A percentile compares a stretch with the other conserved stretches of the same genome.
Evolutionary conservation across 176 grass and related monocot genomes (phyloP).

Genomic region (Secale cereale): DNA sequence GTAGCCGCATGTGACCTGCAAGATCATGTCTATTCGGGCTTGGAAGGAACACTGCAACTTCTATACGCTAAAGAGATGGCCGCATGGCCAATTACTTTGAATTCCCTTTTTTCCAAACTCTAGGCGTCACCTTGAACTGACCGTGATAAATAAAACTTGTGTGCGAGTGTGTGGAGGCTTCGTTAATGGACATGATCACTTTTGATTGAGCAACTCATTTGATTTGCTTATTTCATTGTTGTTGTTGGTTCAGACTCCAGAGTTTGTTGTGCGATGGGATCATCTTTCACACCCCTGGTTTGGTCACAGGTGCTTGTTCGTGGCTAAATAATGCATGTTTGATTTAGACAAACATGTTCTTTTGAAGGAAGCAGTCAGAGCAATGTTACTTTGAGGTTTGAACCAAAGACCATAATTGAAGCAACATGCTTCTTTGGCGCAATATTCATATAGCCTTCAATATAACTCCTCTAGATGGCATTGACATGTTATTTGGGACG

Average conservation of each 20-base stretch:
- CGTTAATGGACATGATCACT: background rate
- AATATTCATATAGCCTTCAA: too few species aligned
- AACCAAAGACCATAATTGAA: too few species aligned
- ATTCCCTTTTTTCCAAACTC: background rate
- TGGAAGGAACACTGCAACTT: background rate
- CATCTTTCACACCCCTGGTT: background rate
- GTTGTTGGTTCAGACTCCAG: background rate
- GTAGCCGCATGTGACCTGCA: background rate
- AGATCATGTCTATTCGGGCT: background rate
- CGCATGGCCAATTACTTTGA: background rate
- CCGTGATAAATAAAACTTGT: background rate
- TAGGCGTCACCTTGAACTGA: background rate
- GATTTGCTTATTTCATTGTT: background rate
- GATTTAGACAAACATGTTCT: background rate
- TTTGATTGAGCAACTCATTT: background rate
- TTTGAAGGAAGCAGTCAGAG: background rate
- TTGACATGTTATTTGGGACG: too few species aligned
- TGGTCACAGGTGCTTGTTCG: background rate
- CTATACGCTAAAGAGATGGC: background rate
- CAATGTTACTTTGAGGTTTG: too few species aligned
- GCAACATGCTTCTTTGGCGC: too few species aligned
- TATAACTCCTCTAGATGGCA: too few species aligned
- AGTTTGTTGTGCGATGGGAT: background rate
- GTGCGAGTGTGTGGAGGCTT: background rate
- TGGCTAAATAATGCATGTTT: background rate